These are phyloP conservation scores for Reticulascus tulasneorum DNA, from an alignment of 2,329 filamentous ascomycete species.

Conservation along the genomic window DNA sequence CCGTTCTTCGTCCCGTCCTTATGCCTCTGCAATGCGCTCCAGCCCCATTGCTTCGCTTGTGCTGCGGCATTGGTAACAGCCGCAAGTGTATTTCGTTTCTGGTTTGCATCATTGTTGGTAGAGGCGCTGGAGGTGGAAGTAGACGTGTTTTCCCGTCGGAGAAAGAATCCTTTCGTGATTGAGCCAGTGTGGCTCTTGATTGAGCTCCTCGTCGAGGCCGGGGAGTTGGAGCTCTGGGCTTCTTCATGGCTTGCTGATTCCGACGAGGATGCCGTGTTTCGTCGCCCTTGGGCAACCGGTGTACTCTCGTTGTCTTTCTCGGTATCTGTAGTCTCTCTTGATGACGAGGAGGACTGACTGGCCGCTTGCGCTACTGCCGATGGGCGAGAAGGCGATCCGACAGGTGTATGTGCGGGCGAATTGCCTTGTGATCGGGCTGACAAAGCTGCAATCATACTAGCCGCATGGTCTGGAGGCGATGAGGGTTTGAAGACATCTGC, in stretches of 20 bases:
- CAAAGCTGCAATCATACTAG: constrained; percentile 63
- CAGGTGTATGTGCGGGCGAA: constrained; percentile 44
- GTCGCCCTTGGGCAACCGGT: constrained; percentile 23
- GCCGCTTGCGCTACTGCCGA: constrained; percentile 34
- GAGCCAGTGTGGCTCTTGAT: constrained; percentile 36
- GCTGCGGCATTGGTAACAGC: constrained; percentile 53
- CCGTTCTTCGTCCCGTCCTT: constrained; percentile 36
- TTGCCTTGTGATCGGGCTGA: constrained; percentile 57
- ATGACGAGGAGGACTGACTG: constrained; percentile 49
- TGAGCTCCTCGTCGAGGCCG: constrained; percentile 23
- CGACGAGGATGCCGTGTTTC: constrained; percentile 34
- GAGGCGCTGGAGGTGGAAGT: constrained; percentile 31
- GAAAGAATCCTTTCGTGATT: constrained; percentile 35
- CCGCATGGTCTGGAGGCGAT: constrained; percentile 56
- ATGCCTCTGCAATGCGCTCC: constrained; percentile 51
- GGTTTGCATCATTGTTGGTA: constrained; percentile 25
- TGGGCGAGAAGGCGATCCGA: constrained; percentile 28
- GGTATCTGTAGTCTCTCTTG: constrained; percentile 36
- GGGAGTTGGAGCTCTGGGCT: constrained; percentile 25
- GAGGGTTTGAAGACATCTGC: constrained; percentile 60
- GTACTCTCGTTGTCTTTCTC: constrained; percentile 29
- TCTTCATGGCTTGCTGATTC: constrained; percentile 24
- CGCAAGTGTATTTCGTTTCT: constrained; percentile 48
- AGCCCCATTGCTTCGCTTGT: constrained; percentile 56
- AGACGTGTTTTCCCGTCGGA: constrained; percentile 33